A percentile compares a stretch with the other conserved stretches of the same genome.
Evolutionary conservation across 2,329 filamentous ascomycete genomes (phyloP).

Genomic region (Nothomitra cinnamomea): DNA sequence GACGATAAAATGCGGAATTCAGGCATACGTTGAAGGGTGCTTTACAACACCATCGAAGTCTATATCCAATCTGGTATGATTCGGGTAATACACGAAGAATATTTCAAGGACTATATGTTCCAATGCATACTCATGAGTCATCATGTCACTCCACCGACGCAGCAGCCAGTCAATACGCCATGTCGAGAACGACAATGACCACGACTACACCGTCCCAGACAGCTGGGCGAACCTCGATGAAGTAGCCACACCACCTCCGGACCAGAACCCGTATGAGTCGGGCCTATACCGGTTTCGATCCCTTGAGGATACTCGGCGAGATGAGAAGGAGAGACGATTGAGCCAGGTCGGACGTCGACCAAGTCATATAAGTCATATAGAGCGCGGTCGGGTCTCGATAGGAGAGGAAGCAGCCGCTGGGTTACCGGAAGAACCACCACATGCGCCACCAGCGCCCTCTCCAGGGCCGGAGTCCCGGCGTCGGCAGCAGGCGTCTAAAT

Average conservation of each 20-base stretch:
- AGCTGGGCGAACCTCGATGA: conserved; percentile 17
- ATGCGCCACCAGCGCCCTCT: too few relatives aligned
- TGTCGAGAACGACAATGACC: background rate
- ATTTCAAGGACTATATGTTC: background rate
- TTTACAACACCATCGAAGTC: too few relatives aligned
- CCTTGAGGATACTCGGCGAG: conserved; percentile 21
- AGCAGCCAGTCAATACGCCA: background rate
- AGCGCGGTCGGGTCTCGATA: conserved; percentile 7
- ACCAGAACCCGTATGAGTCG: conserved; percentile 26
- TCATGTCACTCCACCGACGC: background rate
- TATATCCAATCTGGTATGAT: too few relatives aligned
- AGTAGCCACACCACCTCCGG: conserved; percentile 22
- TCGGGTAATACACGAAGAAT: too few relatives aligned
- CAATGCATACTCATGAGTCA: background rate
- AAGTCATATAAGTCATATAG: conserved; percentile 11
- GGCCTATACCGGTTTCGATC: conserved; percentile 18
- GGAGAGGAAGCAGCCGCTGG: too few relatives aligned
- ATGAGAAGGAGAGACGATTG: background rate
- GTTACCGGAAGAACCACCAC: too few relatives aligned
- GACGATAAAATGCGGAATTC: too few relatives aligned
- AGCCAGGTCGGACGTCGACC: conserved; percentile 16
- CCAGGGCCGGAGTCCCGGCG: too few relatives aligned
- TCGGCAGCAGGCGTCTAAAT: conserved; percentile 20
- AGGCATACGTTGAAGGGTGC: too few relatives aligned
- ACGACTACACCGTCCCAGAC: conserved; percentile 12